These are phyloP conservation scores for Cercospora zeina DNA, from an alignment of 2,329 filamentous ascomycete species.

Conservation along the genomic window DNA sequence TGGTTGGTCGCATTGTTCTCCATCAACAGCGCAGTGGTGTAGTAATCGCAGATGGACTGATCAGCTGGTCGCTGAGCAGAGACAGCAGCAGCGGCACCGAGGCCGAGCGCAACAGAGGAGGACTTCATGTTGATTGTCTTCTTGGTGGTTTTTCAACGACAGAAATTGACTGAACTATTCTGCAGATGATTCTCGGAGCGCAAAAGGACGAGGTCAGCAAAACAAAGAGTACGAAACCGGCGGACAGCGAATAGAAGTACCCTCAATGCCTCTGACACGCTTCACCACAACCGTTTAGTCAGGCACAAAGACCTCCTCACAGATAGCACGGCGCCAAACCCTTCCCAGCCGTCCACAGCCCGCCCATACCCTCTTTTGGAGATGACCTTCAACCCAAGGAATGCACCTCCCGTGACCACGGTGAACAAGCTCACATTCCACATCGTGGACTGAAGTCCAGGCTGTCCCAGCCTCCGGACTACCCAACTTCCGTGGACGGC, in stretches of 20 bases:
- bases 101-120: conserved; percentile 22
- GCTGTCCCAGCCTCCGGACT: not conserved
- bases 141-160: conserved; percentile 2
- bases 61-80: conserved; percentile 50
- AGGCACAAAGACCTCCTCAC: conserved; percentile 9
- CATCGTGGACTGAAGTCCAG: not conserved
- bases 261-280: conserved; percentile 9
- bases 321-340: conserved; percentile 3
- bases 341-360: conserved; percentile 4
- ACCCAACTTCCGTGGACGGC: conserved; percentile 9
- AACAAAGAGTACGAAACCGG: conserved; percentile 1
- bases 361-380: not conserved
- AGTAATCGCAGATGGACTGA: conserved; percentile 63
- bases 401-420: not conserved
- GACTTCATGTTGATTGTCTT: conserved; percentile 24
- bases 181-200: not conserved
- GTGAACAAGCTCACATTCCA: conserved; percentile 1
- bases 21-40: conserved; percentile 60
- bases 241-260: conserved; percentile 19
- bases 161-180: conserved; percentile 2
- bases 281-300: conserved; percentile 2
- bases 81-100: conserved; percentile 31
- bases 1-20: conserved; percentile 62
- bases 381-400: conserved; percentile 7
- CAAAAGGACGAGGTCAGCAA: not conserved